Evolutionary conservation across 495 filamentous ascomycete species (phyloP), one percentile per base, ranked within the genome.

Genomic region (Acidiella bohemica): DNA sequence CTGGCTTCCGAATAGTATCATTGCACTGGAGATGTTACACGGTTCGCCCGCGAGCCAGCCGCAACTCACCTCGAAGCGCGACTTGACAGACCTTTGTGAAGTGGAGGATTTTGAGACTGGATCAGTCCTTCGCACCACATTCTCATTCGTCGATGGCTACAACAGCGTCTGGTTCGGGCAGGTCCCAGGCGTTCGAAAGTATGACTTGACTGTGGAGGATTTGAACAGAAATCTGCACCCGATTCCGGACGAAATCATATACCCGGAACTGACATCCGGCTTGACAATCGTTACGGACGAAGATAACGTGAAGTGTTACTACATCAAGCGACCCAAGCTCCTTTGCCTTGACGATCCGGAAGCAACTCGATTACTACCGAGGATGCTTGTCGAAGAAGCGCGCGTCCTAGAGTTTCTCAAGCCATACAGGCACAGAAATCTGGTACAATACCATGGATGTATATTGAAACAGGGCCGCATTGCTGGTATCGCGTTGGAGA

Each of bases 391-490:
- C 17, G 40, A 49, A 40, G 46, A 49, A 44, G 46, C 40, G 12
- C 14, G 44, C 28, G 42, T 39, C 29, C 17, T 49, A 24, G 46
- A 49, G 41, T 32, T 49, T 21, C 46, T 49, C 22, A 36, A 23
- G 22, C 46, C 22, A 22, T 35, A 42, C 18, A 31, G 24, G 32
- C 43, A 50, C 44, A 45, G 34, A 35, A 30, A 50, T 25, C 17
- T 50, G 18, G 25, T 50, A 18, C 32, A 36, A 32, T 50, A 50
- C 37, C 43, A 47, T 26, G 36, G 47, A 22, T 50, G 47, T 25
- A 16, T 46, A 20, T 33, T 42, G 17, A 41, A 37, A 41, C 42
- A 42, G 28, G 43, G 42, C 36, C 49, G 32, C 29, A 43, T 51
- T 32, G 28, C 39, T 29, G 39, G 49, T 28, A 6, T 51, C 18